A percentile compares a stretch with the other conserved stretches of the same genome.
Conservation (phyloP, 2,329 filamentous ascomycete species). For the Hypoxylon sp. region DNA sequence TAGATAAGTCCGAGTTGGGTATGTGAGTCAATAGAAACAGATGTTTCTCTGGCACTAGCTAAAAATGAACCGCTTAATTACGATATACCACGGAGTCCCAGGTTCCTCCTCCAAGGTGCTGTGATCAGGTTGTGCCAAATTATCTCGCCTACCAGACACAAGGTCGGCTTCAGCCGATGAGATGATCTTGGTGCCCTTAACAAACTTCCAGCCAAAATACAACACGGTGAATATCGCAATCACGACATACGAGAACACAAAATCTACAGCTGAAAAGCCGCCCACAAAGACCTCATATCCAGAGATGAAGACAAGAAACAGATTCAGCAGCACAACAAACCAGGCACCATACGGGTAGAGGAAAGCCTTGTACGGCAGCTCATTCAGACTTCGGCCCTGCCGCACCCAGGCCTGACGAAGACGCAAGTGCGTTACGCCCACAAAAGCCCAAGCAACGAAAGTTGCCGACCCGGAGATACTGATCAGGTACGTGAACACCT, state of each 20-base stretch:
- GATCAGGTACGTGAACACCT: constrained; percentile 52
- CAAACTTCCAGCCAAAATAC: constrained; percentile 50
- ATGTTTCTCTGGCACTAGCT: constrained; percentile 20
- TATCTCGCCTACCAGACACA: constrained; percentile 48
- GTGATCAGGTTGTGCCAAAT: constrained; percentile 26
- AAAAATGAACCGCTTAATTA: constrained; percentile 43
- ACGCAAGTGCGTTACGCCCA: constrained; percentile 52
- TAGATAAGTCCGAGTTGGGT: no score
- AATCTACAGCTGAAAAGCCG: constrained; percentile 49
- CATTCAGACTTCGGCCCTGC: constrained; percentile 48
- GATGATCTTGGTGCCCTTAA: constrained; percentile 50
- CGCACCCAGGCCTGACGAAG: constrained; percentile 49
- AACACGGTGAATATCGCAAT: constrained; percentile 49
- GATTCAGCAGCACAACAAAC: constrained; percentile 50
- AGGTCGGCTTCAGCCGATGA: constrained; percentile 45
- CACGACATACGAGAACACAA: constrained; percentile 51
- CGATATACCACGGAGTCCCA: constrained; percentile 40
- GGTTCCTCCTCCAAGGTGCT: not conserved
- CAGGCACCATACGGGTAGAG: constrained; percentile 49
- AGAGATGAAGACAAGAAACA: constrained; percentile 52
- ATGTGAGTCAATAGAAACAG: no score
- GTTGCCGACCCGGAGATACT: constrained; percentile 52
- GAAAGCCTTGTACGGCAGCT: constrained; percentile 48
- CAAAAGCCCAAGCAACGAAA: constrained; percentile 54
- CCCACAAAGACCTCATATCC: constrained; percentile 52